A percentile compares a stretch with the other conserved stretches of the same genome.
Evolutionary conservation across 1,284 basidiomycete genomes (phyloP).

Genomic region (Puccinia hordei): DNA sequence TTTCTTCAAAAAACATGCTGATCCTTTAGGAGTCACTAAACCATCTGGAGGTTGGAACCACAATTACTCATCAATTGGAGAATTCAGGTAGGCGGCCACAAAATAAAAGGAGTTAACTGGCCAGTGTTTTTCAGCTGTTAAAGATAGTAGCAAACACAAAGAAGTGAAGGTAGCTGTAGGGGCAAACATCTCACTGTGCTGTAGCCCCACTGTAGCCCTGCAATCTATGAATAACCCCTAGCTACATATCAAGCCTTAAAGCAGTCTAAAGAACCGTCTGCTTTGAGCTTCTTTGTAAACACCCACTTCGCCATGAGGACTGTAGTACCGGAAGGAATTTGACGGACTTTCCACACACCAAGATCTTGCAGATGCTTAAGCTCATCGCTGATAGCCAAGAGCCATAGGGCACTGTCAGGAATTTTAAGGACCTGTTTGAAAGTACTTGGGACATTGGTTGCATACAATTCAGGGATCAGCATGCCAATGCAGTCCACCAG

Average conservation of each 20-base stretch:
- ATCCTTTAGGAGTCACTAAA: not conserved
- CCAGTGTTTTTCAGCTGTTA: not conserved
- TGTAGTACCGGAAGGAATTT: not conserved
- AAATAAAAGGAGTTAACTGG: constrained; percentile 5
- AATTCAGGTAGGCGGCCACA: constrained; percentile 8
- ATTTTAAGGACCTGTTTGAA: too few relatives aligned
- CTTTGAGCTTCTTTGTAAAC: constrained; percentile 34
- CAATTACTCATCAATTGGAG: not conserved
- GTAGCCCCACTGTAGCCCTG: constrained; percentile 24
- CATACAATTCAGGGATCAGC: too few relatives aligned
- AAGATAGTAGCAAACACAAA: not conserved
- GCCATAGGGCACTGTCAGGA: too few relatives aligned
- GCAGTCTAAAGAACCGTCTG: constrained; percentile 25
- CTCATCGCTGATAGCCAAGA: too few relatives aligned
- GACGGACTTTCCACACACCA: not conserved
- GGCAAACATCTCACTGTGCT: constrained; percentile 48
- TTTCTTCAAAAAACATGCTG: not conserved
- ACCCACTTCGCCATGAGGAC: too few relatives aligned
- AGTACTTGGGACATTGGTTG: too few relatives aligned
- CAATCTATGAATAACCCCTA: constrained; percentile 34
- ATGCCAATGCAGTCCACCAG: too few relatives aligned
- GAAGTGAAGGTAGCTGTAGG: constrained; percentile 22
- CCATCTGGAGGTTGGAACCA: not conserved
- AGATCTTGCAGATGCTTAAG: not conserved
- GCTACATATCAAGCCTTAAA: constrained; percentile 52